Conservation (phyloP, 768 basidiomycete genomes). For the Suillus luteus region DNA sequence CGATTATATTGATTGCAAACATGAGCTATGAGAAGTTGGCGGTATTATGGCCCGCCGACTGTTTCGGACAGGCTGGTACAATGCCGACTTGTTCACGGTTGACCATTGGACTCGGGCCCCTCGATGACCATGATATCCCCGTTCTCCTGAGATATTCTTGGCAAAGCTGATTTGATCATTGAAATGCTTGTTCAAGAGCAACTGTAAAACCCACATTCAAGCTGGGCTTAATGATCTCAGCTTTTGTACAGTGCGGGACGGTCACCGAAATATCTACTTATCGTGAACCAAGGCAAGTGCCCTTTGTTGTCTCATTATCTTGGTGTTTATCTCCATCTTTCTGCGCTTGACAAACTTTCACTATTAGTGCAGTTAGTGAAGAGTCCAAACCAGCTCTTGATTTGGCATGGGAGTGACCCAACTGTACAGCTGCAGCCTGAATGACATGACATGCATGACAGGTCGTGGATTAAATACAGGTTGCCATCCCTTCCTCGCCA, state of each 20-base stretch:
- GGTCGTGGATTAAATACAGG: neutral
- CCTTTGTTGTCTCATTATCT: neutral
- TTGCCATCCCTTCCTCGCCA: neutral
- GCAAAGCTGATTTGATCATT: neutral
- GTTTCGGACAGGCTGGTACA: neutral
- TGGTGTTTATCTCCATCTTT: neutral
- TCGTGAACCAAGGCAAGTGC: neutral
- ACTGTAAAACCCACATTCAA: too few relatives aligned
- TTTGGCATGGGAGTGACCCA: neutral
- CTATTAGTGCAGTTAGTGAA: neutral
- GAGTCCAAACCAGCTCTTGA: neutral
- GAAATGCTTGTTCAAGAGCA: neutral
- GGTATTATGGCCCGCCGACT: neutral
- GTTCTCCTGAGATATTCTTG: neutral
- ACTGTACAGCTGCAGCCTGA: neutral
- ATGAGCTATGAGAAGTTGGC: neutral
- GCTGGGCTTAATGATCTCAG: neutral
- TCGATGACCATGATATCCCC: neutral
- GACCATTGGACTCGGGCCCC: neutral
- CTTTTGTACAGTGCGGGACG: neutral
- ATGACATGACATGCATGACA: neutral
- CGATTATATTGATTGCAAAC: neutral
- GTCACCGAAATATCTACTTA: neutral
- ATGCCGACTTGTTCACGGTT: neutral
- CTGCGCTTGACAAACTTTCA: neutral